Conservation (phyloP, 306 rosid species). For the Lathyrus aphaca region DNA sequence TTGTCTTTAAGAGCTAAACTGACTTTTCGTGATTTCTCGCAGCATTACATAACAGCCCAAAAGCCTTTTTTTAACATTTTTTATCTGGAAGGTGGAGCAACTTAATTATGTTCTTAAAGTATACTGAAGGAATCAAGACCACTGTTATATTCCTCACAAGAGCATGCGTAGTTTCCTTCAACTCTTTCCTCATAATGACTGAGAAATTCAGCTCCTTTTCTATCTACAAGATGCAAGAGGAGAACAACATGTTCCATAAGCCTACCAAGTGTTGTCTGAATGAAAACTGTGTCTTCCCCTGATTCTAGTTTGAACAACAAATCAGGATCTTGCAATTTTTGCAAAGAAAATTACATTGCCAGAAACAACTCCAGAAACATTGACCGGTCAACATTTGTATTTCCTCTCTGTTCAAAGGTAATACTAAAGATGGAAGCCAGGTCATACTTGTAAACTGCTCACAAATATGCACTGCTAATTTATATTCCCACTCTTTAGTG, state of each 20-base stretch:
- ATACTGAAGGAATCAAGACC: constrained; percentile 65
- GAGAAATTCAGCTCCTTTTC: constrained; percentile 54
- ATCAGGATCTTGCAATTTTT: too few species aligned
- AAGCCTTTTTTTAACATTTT: constrained; percentile 76
- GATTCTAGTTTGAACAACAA: too few species aligned
- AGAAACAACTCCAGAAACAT: constrained; percentile 54
- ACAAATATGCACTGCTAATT: constrained; percentile 68
- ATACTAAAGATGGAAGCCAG: constrained; percentile 87
- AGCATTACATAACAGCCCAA: constrained; percentile 74
- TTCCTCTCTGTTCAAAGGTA: constrained; percentile 52
- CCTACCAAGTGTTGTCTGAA: too few species aligned
- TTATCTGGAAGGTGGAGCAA: constrained; percentile 66
- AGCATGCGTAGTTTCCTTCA: constrained; percentile 63
- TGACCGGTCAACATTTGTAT: constrained; percentile 39
- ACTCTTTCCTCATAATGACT: constrained; percentile 57
- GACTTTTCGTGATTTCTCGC: constrained; percentile 49
- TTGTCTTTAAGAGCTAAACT: constrained; percentile 49
- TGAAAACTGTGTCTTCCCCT: too few species aligned
- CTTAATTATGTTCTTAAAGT: constrained; percentile 60
- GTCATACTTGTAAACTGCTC: constrained; percentile 69
- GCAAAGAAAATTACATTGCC: too few species aligned
- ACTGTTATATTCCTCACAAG: constrained; percentile 55
- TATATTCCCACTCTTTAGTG: constrained; percentile 79
- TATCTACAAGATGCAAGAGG: constrained; percentile 62
- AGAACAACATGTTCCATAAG: constrained; percentile 74